Conservation (phyloP, 2,329 filamentous ascomycete species). For the Colletotrichum eremochloae region DNA sequence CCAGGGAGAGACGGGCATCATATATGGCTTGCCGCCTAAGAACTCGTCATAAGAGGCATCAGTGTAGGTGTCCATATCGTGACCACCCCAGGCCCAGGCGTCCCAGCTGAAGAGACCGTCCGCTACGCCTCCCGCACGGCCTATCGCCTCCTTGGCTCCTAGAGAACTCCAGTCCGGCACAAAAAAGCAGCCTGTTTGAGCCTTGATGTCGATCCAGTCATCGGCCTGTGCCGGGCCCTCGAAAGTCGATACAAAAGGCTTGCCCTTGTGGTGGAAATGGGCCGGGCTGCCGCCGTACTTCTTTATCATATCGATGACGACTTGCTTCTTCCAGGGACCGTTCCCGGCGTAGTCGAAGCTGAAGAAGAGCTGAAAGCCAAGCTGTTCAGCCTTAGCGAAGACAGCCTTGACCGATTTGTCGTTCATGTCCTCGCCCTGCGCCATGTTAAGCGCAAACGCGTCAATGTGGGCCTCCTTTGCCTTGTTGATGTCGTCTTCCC, state of each 20-base stretch:
- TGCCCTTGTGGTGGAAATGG: constrained; percentile 47
- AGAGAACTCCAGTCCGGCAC: constrained; percentile 58
- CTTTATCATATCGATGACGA: constrained; percentile 43
- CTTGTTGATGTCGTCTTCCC: too few relatives aligned
- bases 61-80: constrained; percentile 38
- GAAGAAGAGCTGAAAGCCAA: constrained; percentile 50
- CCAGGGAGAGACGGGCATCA: constrained; percentile 58
- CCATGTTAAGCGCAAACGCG: too few relatives aligned
- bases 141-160: constrained; percentile 49
- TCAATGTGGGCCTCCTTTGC: too few relatives aligned
- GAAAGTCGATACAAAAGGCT: constrained; percentile 65
- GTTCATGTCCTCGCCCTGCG: not conserved
- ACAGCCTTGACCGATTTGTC: not conserved
- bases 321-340: constrained; percentile 47
- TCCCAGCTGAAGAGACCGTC: constrained; percentile 56
- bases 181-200: constrained; percentile 52
- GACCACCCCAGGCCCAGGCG: constrained; percentile 52
- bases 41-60: constrained; percentile 48
- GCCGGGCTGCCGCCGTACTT: constrained; percentile 45
- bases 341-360: constrained; percentile 56
- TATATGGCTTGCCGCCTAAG: constrained; percentile 53
- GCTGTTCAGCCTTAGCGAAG: constrained; percentile 30
- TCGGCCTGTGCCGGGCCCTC: constrained; percentile 58
- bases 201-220: constrained; percentile 60
- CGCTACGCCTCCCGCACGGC: constrained; percentile 38